These are phyloP conservation scores for Paratinospora sagittata DNA, from an alignment of 164 flowering plant species.

Conservation along the genomic window DNA sequence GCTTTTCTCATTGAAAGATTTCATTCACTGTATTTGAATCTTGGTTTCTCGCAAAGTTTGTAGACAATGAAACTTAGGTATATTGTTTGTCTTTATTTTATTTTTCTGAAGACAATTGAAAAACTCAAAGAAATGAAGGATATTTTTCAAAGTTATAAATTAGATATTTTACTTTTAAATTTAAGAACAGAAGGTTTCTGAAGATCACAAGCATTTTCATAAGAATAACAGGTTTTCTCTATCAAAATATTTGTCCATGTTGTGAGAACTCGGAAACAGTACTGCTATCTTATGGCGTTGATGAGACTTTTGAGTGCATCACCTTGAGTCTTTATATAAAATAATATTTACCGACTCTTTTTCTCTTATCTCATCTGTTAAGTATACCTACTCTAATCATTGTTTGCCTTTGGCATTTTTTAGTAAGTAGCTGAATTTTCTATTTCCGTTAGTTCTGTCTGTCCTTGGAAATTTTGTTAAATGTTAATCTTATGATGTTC, in stretches of 20 bases:
- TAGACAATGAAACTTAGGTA: background rate
- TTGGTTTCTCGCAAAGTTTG: background rate
- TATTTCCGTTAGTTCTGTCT: background rate
- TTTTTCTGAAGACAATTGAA: background rate
- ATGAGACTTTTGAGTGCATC: background rate
- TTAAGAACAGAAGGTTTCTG: background rate
- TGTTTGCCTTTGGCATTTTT: background rate
- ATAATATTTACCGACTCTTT: background rate
- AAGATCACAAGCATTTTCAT: background rate
- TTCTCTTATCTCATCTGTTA: background rate
- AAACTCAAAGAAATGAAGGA: no score
- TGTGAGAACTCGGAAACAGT: background rate
- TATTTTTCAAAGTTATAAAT: no score
- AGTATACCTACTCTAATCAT: background rate
- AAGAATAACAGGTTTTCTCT: background rate
- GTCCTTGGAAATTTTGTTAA: background rate
- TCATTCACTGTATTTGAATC: no score
- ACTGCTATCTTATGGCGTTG: background rate
- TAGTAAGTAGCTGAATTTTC: background rate
- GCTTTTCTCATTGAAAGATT: background rate
- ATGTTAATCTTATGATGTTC: constrained; percentile 3
- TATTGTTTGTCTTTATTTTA: background rate
- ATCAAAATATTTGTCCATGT: background rate
- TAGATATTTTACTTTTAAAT: background rate
- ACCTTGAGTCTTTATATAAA: background rate